Percentiles rank a stretch among this genome's conserved stretches.
Evolutionary conservation across 371 early-diverging fungal species (phyloP).

Genomic region (Rhizopus delemar): DNA sequence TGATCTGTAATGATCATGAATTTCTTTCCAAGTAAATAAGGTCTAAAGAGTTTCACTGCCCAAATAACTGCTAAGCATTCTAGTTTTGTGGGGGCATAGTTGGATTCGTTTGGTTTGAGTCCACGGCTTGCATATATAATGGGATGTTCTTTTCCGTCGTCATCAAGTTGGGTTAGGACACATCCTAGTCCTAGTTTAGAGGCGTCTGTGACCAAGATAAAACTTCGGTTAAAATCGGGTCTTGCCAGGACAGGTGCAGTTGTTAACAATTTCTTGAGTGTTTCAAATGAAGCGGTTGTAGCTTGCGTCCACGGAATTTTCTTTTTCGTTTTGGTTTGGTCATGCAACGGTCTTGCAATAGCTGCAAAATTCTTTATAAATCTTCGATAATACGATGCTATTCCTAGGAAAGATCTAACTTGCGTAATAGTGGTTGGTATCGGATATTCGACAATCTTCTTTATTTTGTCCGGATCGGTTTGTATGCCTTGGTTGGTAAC

Average conservation of each 20-base stretch:
- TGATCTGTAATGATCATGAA: constrained; percentile 6
- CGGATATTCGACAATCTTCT: constrained; percentile 29
- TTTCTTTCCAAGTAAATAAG: neutral
- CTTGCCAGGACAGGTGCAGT: neutral
- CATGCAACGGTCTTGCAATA: constrained; percentile 39
- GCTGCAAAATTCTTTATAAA: constrained; percentile 33
- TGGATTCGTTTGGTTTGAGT: constrained; percentile 2
- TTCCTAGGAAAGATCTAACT: constrained; percentile 35
- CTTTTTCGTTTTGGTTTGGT: constrained; percentile 27
- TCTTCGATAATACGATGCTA: constrained; percentile 33
- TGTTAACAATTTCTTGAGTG: constrained; percentile 16
- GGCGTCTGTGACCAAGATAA: constrained; percentile 20
- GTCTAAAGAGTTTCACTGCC: constrained; percentile 28
- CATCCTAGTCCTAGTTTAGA: neutral
- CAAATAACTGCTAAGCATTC: constrained; percentile 42
- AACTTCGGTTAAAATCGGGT: neutral
- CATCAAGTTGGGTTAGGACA: constrained; percentile 1
- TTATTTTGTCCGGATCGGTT: constrained; percentile 27
- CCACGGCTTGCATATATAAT: constrained; percentile 5
- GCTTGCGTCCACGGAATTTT: constrained; percentile 17
- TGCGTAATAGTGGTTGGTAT: constrained; percentile 47
- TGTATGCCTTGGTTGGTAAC: constrained; percentile 27
- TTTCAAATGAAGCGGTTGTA: constrained; percentile 23
- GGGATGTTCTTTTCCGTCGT: constrained; percentile 6
- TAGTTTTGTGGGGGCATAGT: constrained; percentile 16